phyloP scores from a whole-genome alignment of 192 early-diverging fungal genomes.

The Phlyctochytrium planicorne region DNA sequence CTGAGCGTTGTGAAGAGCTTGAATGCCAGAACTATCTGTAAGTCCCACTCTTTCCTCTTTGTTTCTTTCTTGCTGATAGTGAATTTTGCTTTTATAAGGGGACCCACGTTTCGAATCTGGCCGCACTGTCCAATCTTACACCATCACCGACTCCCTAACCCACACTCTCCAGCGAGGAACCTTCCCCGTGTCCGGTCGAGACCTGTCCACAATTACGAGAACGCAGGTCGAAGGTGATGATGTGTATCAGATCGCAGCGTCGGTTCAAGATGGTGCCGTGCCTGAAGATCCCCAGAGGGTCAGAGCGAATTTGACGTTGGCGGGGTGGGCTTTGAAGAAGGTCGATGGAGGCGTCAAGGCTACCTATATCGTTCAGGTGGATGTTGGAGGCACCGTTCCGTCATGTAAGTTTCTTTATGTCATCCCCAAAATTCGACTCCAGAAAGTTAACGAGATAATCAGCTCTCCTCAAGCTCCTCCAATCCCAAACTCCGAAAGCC shows the following conservation, averaged over 20 bases:
- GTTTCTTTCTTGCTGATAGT: background rate
- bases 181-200: conserved; percentile 35
- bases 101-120: conserved; percentile 40
- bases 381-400: conserved; percentile 39
- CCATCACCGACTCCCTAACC: conserved; percentile 19
- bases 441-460: background rate
- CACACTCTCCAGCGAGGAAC: conserved; percentile 36
- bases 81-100: conserved; percentile 6
- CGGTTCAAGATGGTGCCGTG: conserved; percentile 25
- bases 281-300: conserved; percentile 30
- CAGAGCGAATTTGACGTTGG: conserved; percentile 31
- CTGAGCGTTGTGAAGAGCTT: conserved; percentile 29
- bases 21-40: conserved; percentile 25
- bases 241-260: conserved; percentile 27
- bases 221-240: conserved; percentile 15
- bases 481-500: conserved; percentile 19
- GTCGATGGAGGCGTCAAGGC: conserved; percentile 20
- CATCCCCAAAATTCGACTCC: background rate
- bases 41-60: background rate
- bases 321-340: conserved; percentile 34
- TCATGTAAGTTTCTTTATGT: conserved; percentile 19
- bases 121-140: conserved; percentile 19
- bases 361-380: conserved; percentile 41
- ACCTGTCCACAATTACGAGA: conserved; percentile 28
- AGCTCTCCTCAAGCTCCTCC: background rate